A percentile compares a stretch with the other conserved stretches of the same genome.
Conservation (phyloP, 2,329 filamentous ascomycete genomes). For the Venturia aucupariae region DNA sequence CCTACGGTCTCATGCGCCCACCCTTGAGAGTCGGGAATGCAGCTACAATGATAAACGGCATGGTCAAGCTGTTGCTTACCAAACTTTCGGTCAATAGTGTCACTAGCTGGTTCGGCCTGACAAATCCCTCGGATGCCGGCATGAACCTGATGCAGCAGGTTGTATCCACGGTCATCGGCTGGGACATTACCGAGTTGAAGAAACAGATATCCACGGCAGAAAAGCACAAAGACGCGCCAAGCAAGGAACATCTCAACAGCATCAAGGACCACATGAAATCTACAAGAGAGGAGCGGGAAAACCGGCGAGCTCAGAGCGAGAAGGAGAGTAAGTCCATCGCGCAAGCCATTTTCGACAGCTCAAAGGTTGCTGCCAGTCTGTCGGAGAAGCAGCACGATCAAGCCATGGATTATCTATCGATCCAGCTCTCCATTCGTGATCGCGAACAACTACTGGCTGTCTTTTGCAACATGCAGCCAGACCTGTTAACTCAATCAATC, state of each 20-base stretch:
- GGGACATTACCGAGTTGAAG: slow-evolving; percentile 63
- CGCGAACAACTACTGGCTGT: slow-evolving; percentile 60
- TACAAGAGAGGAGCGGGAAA: slow-evolving; percentile 48
- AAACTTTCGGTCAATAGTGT: slow-evolving; percentile 66
- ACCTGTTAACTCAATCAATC: slow-evolving; percentile 61
- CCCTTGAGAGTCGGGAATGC: slow-evolving; percentile 69
- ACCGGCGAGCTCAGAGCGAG: slow-evolving; percentile 46
- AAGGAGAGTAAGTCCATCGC: slow-evolving; percentile 53
- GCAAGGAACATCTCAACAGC: slow-evolving; percentile 51
- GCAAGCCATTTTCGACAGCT: slow-evolving; percentile 51
- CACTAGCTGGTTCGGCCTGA: slow-evolving; percentile 72
- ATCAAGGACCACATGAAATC: slow-evolving; percentile 35
- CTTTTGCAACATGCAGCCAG: slow-evolving; percentile 59
- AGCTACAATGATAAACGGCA: slow-evolving; percentile 69
- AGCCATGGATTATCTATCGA: slow-evolving; percentile 61
- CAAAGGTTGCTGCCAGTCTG: slow-evolving; percentile 40
- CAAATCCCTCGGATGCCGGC: slow-evolving; percentile 61
- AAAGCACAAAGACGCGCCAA: slow-evolving; percentile 48
- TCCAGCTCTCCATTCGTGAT: slow-evolving; percentile 62
- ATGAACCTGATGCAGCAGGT: slow-evolving; percentile 76
- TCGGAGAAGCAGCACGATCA: slow-evolving; percentile 52
- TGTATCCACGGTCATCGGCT: slow-evolving; percentile 61
- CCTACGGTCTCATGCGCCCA: slow-evolving; percentile 63
- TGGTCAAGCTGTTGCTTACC: slow-evolving; percentile 64
- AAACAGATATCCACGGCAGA: slow-evolving; percentile 57